A percentile compares a stretch with the other conserved stretches of the same genome.
Evolutionary conservation across 345 rosid genomes (phyloP).

Genomic region (Iberis pinnata): DNA sequence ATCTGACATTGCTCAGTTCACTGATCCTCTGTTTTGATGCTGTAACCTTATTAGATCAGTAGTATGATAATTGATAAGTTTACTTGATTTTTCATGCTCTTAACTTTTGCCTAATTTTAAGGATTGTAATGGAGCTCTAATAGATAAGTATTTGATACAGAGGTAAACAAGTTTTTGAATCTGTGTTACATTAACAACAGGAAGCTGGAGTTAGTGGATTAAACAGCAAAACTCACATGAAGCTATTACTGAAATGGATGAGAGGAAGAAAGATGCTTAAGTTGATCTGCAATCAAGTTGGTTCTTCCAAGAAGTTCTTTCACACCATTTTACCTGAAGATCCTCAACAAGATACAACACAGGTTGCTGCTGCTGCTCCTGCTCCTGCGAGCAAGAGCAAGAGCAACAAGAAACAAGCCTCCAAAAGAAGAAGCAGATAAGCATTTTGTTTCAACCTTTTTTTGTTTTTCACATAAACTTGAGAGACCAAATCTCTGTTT

Average conservation of each 20-base stretch:
- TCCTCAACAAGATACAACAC: conserved; percentile 33
- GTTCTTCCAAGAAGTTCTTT: conserved; percentile 71
- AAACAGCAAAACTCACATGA: conserved; percentile 89
- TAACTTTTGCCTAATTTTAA: no score
- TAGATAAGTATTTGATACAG: no score
- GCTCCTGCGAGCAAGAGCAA: conserved; percentile 41
- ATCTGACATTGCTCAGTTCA: not conserved
- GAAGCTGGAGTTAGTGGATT: conserved; percentile 65
- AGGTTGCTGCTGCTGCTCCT: conserved; percentile 36
- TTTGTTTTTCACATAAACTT: not conserved
- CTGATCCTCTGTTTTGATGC: no score
- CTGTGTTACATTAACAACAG: conserved; percentile 27
- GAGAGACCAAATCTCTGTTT: not conserved
- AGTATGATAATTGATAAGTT: no score
- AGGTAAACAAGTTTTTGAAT: no score
- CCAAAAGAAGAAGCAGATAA: conserved; percentile 22
- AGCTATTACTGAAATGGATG: conserved; percentile 96
- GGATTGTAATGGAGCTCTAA: no score
- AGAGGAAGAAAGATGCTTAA: conserved; percentile 81
- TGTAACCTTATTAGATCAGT: no score
- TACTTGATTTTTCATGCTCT: no score
- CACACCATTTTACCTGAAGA: conserved; percentile 68
- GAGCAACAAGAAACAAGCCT: not conserved
- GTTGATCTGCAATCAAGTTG: conserved; percentile 70
- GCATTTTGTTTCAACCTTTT: not conserved